These are phyloP conservation scores for Pontederia crassipes DNA, from an alignment of 176 grass and related monocot genomes.

Conservation along the genomic window DNA sequence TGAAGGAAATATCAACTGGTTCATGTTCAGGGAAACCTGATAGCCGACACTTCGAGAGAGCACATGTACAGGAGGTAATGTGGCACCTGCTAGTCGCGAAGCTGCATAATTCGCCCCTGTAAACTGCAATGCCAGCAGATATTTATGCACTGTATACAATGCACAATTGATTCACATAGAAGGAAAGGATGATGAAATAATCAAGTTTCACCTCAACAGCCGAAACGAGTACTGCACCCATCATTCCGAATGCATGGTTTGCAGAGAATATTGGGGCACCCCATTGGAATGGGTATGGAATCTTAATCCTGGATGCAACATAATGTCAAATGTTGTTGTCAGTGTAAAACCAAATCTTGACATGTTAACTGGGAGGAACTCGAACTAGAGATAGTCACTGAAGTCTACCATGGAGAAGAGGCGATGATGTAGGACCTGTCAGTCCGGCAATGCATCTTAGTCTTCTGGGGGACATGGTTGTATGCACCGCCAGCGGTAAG, in stretches of 20 bases:
- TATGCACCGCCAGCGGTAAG: slow-evolving; percentile 94
- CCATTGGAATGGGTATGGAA: slow-evolving; percentile 95
- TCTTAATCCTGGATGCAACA: slow-evolving; percentile 66
- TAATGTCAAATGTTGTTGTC: slow-evolving; percentile 13
- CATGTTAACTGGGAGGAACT: neutral
- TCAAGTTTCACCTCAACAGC: slow-evolving; percentile 60
- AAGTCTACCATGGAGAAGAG: slow-evolving; percentile 79
- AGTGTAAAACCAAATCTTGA: neutral
- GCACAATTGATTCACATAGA: slow-evolving; percentile 3
- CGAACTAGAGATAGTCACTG: neutral
- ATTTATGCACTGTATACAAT: slow-evolving; percentile 10
- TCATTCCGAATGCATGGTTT: slow-evolving; percentile 96
- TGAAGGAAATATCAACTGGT: slow-evolving; percentile 13
- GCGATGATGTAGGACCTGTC: slow-evolving; percentile 71
- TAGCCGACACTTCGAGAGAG: slow-evolving; percentile 84
- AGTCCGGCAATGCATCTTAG: slow-evolving; percentile 74
- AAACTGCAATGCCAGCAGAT: slow-evolving; percentile 38
- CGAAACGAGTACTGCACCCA: slow-evolving; percentile 97
- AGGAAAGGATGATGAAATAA: slow-evolving; percentile 5
- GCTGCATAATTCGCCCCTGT: slow-evolving; percentile 86
- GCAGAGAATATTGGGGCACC: slow-evolving; percentile 84
- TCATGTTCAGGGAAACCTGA: slow-evolving; percentile 42
- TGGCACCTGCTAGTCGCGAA: slow-evolving; percentile 86
- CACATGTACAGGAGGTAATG: slow-evolving; percentile 70
- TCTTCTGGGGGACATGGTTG: slow-evolving; percentile 63